These are phyloP conservation scores for Penicillium sp. DNA, from an alignment of 2,329 filamentous ascomycete species.

Conservation along the genomic window DNA sequence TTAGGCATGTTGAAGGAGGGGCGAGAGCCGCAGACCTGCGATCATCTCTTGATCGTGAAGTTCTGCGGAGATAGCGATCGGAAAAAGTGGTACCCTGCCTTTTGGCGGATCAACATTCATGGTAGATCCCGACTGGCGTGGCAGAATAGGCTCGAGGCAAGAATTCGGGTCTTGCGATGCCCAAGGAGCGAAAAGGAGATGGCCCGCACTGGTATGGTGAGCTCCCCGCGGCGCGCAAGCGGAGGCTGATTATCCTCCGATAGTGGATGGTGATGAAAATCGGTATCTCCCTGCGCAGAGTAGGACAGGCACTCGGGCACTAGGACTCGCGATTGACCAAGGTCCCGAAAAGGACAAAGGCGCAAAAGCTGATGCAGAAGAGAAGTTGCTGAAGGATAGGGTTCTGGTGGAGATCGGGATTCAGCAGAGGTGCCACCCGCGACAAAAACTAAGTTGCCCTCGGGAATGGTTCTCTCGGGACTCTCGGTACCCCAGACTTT, in stretches of 20 bases:
- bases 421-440: constrained; percentile 5
- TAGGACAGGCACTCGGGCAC: neutral
- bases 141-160: constrained; percentile 1
- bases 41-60: constrained; percentile 32
- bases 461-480: constrained; percentile 19
- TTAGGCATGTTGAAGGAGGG: constrained; percentile 35
- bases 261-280: constrained; percentile 1
- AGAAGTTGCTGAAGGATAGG: constrained; percentile 15
- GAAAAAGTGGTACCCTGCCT: constrained; percentile 18
- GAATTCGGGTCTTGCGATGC: constrained; percentile 8
- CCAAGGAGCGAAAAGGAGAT: constrained; percentile 10
- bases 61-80: constrained; percentile 23
- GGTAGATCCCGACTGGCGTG: constrained; percentile 19
- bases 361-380: constrained; percentile 5
- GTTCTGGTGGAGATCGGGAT: constrained; percentile 19
- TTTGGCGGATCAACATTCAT: constrained; percentile 30
- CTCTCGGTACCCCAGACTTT: constrained; percentile 18
- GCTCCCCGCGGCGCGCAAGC: constrained; percentile 20
- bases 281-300: neutral
- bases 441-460: constrained; percentile 22
- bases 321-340: neutral
- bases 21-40: constrained; percentile 24
- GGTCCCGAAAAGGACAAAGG: neutral
- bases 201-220: constrained; percentile 14
- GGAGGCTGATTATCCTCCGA: constrained; percentile 16